Evolutionary conservation across 169 alveolate genomes (phyloP).

Genomic region (Babesia ovis): DNA sequence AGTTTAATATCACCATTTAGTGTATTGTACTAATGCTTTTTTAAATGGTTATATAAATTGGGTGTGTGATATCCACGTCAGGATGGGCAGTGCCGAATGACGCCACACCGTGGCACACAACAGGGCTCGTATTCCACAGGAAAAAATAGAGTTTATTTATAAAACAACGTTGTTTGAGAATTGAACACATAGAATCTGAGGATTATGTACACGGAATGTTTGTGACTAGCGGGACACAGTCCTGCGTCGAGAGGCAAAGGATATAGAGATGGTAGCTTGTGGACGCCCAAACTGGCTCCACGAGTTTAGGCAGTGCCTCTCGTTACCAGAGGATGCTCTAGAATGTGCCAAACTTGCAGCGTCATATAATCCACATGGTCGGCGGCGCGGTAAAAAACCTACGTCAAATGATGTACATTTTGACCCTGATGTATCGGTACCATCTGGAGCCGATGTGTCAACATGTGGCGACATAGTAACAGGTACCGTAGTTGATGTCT

Average conservation of each 20-base stretch:
- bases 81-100: background rate
- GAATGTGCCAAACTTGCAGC: conserved; percentile 27
- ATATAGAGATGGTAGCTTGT: background rate
- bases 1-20: too few relatives aligned
- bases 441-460: background rate
- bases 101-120: conserved; percentile 1
- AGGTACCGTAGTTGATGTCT: conserved; percentile 37
- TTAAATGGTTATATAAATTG: too few relatives aligned
- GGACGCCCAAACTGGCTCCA: conserved; percentile 23
- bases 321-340: background rate
- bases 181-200: background rate
- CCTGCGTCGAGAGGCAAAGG: background rate
- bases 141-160: too few relatives aligned
- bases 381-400: background rate
- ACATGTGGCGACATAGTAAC: background rate
- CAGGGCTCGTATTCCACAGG: background rate
- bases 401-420: background rate
- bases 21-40: too few relatives aligned
- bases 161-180: background rate
- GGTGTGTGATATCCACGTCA: background rate
- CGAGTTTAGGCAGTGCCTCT: conserved; percentile 38
- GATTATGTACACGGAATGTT: background rate
- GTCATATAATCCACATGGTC: conserved; percentile 31
- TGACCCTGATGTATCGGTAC: background rate
- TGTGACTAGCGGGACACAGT: background rate